Conservation (phyloP, 768 basidiomycete species). For the Cyathus striatus region DNA sequence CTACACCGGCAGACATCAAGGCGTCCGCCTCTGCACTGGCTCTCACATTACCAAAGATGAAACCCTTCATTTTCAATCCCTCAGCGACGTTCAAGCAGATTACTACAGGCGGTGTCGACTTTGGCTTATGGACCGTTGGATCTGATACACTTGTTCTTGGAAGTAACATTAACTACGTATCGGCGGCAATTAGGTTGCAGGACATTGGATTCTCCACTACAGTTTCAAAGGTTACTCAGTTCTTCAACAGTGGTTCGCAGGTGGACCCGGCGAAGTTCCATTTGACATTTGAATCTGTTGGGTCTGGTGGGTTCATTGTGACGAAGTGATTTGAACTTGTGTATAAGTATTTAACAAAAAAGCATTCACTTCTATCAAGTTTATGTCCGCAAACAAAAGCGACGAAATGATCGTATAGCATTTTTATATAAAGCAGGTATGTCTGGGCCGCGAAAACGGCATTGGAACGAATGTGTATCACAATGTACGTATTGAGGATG, state of each 20-base stretch:
- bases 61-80: conserved; percentile 40
- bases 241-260: conserved; percentile 30
- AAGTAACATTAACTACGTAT: conserved; percentile 43
- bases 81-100: conserved; percentile 32
- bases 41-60: conserved; percentile 36
- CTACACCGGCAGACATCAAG: conserved; percentile 49
- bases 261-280: conserved; percentile 16
- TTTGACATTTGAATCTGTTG: conserved; percentile 31
- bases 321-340: conserved; percentile 8
- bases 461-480: too few relatives aligned
- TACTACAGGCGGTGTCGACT: conserved; percentile 35
- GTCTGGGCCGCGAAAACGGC: too few relatives aligned
- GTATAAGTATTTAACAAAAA: neutral
- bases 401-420: too few relatives aligned
- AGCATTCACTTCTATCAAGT: too few relatives aligned
- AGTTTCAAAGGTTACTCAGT: conserved; percentile 14
- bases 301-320: conserved; percentile 35
- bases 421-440: too few relatives aligned
- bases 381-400: too few relatives aligned
- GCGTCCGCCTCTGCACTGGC: conserved; percentile 45
- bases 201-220: conserved; percentile 20
- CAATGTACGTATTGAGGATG: too few relatives aligned
- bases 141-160: conserved; percentile 41
- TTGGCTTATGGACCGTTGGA: conserved; percentile 45
- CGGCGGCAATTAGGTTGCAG: conserved; percentile 22